Evolutionary conservation across 257 asterid species (phyloP), one percentile per base, ranked within the genome.

Genomic region (Coffea eugenioides): DNA sequence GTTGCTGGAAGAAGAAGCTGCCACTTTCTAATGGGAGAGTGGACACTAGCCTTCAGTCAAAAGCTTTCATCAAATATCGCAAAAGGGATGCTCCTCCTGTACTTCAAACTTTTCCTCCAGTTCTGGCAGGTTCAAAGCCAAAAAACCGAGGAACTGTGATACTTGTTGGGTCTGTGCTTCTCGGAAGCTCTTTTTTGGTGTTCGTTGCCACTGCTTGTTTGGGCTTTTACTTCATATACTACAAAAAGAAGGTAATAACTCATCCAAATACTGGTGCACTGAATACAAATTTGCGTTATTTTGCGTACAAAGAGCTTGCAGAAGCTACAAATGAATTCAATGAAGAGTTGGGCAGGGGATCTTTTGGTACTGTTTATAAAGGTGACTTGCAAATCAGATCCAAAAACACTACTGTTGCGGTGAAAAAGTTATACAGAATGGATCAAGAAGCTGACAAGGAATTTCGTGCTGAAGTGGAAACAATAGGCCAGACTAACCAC

Each of bases 1-100:
- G 72, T 79, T 93, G 98, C 69, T 91, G 98, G 98, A 91, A 90
- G 86, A 93, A 93, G 90, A 88, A 69, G 84, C 78, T 88, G n/a
- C 97, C 97, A 4, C 84, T 91, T 54, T 89, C 95, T 7, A 90
- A 93, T 76, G 96, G 97, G 66, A 82, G 84, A 78, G 27, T 73
- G 4, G 90, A 88, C 73, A 21, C n/a, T 0, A 2, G 45, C 51
- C 73, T 82, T 8, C 52, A 25, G 3, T 18, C 78, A 18, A 83
- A 39, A 39, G 41, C 41, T 39, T 39, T 39, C 41, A 39, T 39
- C 41, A 39, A 39, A 39, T 39, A 1, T 67, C 68, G 82, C 43
- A 86, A 80, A 76, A 43, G 79, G 11, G 84, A 81, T 25, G 34
- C 75, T 75, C 83, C 90, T 18, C 51, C 1, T 6, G 13, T 46